Conservation (phyloP, 495 filamentous ascomycete genomes). For the Neurospora tetraspora region DNA sequence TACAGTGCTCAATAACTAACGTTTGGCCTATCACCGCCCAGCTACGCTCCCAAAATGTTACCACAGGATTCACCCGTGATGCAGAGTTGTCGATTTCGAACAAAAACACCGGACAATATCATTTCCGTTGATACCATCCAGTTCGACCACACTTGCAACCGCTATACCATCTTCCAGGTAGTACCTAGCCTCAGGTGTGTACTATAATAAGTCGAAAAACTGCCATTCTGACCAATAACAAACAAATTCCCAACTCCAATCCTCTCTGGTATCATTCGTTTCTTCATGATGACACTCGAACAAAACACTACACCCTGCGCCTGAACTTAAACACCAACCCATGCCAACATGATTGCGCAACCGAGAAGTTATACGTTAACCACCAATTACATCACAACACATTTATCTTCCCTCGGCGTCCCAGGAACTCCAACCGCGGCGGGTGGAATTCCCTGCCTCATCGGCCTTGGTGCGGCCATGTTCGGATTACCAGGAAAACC, state of each 20-base stretch:
- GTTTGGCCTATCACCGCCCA: not conserved
- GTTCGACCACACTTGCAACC: not conserved
- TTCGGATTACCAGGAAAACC: not conserved
- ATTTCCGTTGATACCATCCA: not conserved
- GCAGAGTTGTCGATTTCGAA: not conserved
- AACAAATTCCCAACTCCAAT: not conserved
- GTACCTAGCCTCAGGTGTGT: not conserved
- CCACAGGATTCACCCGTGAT: not conserved
- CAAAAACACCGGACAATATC: not conserved
- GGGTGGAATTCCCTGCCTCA: slow-evolving; percentile 17
- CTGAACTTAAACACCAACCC: not conserved
- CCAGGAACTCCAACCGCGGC: slow-evolving; percentile 1
- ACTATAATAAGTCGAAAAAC: not conserved
- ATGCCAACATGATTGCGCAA: not conserved
- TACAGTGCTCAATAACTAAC: not conserved
- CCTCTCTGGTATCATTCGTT: not conserved
- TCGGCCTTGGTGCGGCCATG: slow-evolving; percentile 9
- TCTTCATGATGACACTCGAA: not conserved
- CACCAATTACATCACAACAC: slow-evolving; percentile 23
- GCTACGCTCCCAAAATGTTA: not conserved
- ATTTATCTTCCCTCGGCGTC: slow-evolving; percentile 17
- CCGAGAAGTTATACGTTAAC: not conserved
- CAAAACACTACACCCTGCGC: not conserved
- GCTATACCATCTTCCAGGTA: not conserved
- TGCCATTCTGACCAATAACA: not conserved